These are phyloP conservation scores for Penicillium flavigenum DNA, from an alignment of 495 filamentous ascomycete species.

Conservation along the genomic window DNA sequence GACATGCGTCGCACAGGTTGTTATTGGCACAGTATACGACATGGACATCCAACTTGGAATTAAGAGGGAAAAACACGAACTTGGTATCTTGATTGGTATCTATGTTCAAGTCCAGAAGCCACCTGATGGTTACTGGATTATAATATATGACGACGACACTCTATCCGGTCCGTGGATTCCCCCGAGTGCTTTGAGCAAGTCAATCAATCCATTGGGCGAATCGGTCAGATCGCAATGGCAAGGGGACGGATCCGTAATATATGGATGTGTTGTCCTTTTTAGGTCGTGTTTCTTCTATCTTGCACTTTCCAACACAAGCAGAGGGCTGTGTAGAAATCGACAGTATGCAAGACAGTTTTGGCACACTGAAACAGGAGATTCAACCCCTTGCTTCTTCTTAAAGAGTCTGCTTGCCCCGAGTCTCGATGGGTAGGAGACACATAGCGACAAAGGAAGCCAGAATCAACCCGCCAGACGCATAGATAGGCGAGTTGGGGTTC, in stretches of 20 bases:
- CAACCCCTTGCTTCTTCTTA: conserved; percentile 22
- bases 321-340: background rate
- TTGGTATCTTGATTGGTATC: conserved; percentile 8
- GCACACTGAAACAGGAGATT: background rate
- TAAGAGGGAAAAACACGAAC: background rate
- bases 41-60: no score
- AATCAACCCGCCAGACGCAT: conserved; percentile 52
- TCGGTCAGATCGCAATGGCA: background rate
- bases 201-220: background rate
- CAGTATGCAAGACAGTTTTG: background rate
- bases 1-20: no score
- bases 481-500: conserved; percentile 51
- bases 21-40: no score
- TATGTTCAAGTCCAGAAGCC: background rate
- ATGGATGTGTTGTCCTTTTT: background rate
- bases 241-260: background rate
- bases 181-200: background rate
- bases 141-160: background rate
- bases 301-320: background rate
- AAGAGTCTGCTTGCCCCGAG: conserved; percentile 49
- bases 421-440: conserved; percentile 54
- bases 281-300: background rate
- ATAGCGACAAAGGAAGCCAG: conserved; percentile 53
- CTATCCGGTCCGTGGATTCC: background rate
- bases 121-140: background rate